These are phyloP conservation scores for Xylaria sp. DNA, from an alignment of 2,329 filamentous ascomycete species.

Conservation along the genomic window DNA sequence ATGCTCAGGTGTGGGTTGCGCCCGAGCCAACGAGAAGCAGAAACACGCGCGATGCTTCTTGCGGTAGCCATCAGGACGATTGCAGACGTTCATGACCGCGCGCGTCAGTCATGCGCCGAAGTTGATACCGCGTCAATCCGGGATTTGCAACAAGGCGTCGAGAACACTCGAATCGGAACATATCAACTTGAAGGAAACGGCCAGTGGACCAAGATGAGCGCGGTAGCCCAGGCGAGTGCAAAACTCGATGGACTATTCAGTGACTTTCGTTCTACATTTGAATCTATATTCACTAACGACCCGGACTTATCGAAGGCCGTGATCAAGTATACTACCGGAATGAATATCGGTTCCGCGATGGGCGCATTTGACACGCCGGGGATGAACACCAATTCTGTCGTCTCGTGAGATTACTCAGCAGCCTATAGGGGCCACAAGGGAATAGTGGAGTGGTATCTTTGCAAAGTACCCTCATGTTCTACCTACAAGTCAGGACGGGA, in stretches of 20 bases:
- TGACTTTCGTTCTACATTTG: slow-evolving; percentile 51
- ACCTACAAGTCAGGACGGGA: too few species aligned
- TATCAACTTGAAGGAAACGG: slow-evolving; percentile 54
- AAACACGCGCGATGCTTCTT: slow-evolving; percentile 56
- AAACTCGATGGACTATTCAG: slow-evolving; percentile 55
- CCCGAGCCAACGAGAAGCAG: slow-evolving; percentile 50
- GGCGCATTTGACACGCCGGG: slow-evolving; percentile 49
- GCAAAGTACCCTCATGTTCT: too few species aligned
- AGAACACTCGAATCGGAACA: slow-evolving; percentile 50
- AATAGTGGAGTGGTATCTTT: too few species aligned
- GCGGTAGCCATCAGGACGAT: slow-evolving; percentile 56
- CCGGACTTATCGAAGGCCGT: slow-evolving; percentile 52
- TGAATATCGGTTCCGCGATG: slow-evolving; percentile 49
- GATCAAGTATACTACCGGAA: slow-evolving; percentile 52
- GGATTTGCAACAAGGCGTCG: slow-evolving; percentile 34
- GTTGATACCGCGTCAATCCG: slow-evolving; percentile 30
- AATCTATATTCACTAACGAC: slow-evolving; percentile 48
- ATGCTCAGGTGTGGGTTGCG: slow-evolving; percentile 56
- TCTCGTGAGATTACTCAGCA: neutral
- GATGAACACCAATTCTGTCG: slow-evolving; percentile 2
- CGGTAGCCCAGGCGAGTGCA: slow-evolving; percentile 53
- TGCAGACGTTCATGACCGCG: slow-evolving; percentile 53
- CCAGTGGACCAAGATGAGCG: slow-evolving; percentile 54
- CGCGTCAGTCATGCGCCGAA: slow-evolving; percentile 48
- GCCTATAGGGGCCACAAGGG: too few species aligned